phyloP scores from a whole-genome alignment of 1,284 basidiomycete species.

The Pascua sp. region DNA sequence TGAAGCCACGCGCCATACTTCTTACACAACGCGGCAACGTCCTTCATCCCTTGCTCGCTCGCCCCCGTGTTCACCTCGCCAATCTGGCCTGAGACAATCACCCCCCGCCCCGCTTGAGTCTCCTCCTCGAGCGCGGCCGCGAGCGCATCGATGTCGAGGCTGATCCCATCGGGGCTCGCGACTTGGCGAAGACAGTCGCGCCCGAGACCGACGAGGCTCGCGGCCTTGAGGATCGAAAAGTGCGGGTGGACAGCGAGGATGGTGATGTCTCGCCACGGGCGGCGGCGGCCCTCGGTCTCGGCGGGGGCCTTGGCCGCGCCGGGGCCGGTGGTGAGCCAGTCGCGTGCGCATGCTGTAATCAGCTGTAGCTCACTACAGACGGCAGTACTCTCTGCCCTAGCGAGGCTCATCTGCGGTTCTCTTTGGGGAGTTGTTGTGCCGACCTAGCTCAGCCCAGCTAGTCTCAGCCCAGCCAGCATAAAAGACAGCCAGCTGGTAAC shows the following conservation, averaged over 20 bases:
- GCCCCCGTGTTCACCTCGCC: slow-evolving; percentile 57
- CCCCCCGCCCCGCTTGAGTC: slow-evolving; percentile 31
- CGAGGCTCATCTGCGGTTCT: not conserved
- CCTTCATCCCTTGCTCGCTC: slow-evolving; percentile 41
- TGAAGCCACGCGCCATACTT: slow-evolving; percentile 54
- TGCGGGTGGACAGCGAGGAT: slow-evolving; percentile 51
- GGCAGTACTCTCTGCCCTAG: no score
- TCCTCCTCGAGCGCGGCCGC: slow-evolving; percentile 39
- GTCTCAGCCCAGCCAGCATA: not conserved
- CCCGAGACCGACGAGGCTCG: slow-evolving; percentile 53
- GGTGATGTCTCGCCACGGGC: slow-evolving; percentile 24
- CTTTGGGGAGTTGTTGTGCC: no score
- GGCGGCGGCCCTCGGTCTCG: slow-evolving; percentile 12
- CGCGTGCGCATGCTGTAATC: slow-evolving; percentile 44
- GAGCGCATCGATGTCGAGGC: slow-evolving; percentile 48
- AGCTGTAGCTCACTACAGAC: not conserved
- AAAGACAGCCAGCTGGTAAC: slow-evolving; percentile 4
- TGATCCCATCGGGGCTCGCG: slow-evolving; percentile 29
- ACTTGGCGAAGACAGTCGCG: not conserved
- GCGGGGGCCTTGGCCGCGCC: not conserved
- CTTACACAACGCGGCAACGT: slow-evolving; percentile 48
- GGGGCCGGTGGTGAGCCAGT: slow-evolving; percentile 22
- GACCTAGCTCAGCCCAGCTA: not conserved
- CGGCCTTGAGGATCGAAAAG: slow-evolving; percentile 53
- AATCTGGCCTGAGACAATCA: slow-evolving; percentile 50